These are phyloP conservation scores for Nannochloris sp. DNA, from an alignment of 139 green algal genomes.

Conservation along the genomic window DNA sequence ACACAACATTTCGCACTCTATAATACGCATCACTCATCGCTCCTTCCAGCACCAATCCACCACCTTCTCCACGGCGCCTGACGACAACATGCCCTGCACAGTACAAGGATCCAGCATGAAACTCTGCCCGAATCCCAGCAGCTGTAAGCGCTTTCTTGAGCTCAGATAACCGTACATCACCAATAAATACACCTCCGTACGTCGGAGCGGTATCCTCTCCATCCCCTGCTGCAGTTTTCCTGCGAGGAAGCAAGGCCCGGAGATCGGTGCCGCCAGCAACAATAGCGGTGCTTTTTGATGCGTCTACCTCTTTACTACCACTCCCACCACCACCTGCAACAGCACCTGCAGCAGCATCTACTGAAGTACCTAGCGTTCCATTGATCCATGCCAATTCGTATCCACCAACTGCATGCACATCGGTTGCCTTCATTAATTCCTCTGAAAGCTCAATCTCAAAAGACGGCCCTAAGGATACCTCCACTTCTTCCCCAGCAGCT, in stretches of 20 bases:
- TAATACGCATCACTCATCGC: slow-evolving; percentile 52
- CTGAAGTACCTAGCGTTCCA: not conserved
- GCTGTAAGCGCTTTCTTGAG: slow-evolving; percentile 47
- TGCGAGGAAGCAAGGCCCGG: too few relatives aligned
- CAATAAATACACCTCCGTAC: slow-evolving; percentile 53
- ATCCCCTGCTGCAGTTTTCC: too few relatives aligned
- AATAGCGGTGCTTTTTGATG: too few relatives aligned
- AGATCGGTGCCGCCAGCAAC: too few relatives aligned
- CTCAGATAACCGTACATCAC: slow-evolving; percentile 48
- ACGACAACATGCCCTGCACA: slow-evolving; percentile 43
- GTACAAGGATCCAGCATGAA: slow-evolving; percentile 34
- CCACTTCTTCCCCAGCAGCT: slow-evolving; percentile 17
- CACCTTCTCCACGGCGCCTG: slow-evolving; percentile 21
- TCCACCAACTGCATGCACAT: slow-evolving; percentile 28
- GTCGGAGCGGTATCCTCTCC: not conserved
- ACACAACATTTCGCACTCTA: slow-evolving; percentile 54
- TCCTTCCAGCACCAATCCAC: slow-evolving; percentile 49
- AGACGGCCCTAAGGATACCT: slow-evolving; percentile 16
- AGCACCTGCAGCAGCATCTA: not conserved
- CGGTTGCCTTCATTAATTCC: slow-evolving; percentile 22
- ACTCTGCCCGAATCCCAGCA: slow-evolving; percentile 44
- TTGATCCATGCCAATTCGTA: slow-evolving; percentile 54
- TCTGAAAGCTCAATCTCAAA: slow-evolving; percentile 32
- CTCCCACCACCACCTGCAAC: too few relatives aligned
- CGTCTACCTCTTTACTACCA: too few relatives aligned